phyloP scores from a whole-genome alignment of 768 basidiomycete species.

The Dentipellis sp. region DNA sequence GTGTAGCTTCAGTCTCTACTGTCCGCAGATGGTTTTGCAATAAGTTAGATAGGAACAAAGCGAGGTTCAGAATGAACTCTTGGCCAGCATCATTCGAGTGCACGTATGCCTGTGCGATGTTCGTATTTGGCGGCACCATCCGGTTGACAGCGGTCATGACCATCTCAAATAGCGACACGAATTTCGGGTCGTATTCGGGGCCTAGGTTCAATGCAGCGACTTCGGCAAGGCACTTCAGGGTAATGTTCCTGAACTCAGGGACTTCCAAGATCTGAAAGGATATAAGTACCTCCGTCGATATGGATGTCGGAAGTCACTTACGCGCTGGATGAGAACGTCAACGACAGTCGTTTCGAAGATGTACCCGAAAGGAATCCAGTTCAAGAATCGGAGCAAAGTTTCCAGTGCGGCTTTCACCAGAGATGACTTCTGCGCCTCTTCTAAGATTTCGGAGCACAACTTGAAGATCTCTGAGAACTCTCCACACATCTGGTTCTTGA shows the following conservation, averaged over 20 bases:
- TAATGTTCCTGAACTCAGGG: constrained; percentile 94
- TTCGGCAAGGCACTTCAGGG: constrained; percentile 92
- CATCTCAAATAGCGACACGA: constrained; percentile 94
- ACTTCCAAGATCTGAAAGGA: constrained; percentile 80
- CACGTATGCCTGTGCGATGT: constrained; percentile 87
- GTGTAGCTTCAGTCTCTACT: constrained; percentile 87
- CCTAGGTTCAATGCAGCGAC: constrained; percentile 92
- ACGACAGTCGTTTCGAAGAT: constrained; percentile 98
- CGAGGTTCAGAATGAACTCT: constrained; percentile 93
- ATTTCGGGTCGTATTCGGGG: constrained; percentile 96
- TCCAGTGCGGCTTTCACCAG: constrained; percentile 93
- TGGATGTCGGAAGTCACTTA: constrained; percentile 31
- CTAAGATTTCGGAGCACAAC: constrained; percentile 91
- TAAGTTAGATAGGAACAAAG: constrained; percentile 97
- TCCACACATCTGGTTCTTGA: constrained; percentile 97
- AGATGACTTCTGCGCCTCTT: constrained; percentile 91
- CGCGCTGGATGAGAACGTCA: constrained; percentile 84
- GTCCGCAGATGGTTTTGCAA: constrained; percentile 86
- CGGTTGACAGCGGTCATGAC: constrained; percentile 97
- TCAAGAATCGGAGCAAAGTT: constrained; percentile 89
- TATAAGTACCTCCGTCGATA: constrained; percentile 7
- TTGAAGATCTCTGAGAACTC: constrained; percentile 98
- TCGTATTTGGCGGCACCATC: constrained; percentile 93
- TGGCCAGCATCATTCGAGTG: constrained; percentile 89
- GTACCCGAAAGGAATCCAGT: constrained; percentile 98